Evolutionary conservation across 1,139 yeast genomes (phyloP).

Genomic region (Eremothecium cymbalariae): DNA sequence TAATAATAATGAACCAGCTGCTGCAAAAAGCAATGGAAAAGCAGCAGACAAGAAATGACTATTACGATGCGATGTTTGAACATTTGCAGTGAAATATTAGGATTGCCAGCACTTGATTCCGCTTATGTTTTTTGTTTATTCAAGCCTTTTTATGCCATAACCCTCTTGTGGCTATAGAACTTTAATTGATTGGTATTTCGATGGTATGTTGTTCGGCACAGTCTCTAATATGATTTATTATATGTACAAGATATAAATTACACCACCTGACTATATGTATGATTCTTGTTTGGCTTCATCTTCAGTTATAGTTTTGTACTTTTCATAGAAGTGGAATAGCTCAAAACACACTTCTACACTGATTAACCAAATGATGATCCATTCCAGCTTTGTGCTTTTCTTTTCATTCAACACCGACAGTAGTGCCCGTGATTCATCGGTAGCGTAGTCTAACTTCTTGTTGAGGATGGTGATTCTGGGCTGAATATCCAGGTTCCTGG

Average conservation of each 20-base stretch:
- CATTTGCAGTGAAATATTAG: too few relatives aligned
- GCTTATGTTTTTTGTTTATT: too few relatives aligned
- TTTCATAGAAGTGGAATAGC: constrained; percentile 49
- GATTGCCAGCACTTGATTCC: too few relatives aligned
- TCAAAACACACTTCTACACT: constrained; percentile 82
- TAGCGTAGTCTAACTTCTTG: constrained; percentile 79
- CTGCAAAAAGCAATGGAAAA: too few relatives aligned
- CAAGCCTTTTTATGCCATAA: not conserved
- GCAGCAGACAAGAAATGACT: too few relatives aligned
- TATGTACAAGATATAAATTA: constrained; percentile 3
- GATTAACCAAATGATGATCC: constrained; percentile 78
- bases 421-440: constrained; percentile 77
- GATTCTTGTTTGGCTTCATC: too few relatives aligned
- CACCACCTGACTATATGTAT: not conserved
- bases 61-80: too few relatives aligned
- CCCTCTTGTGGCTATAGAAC: not conserved
- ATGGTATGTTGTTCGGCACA: not conserved
- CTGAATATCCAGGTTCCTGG: constrained; percentile 62
- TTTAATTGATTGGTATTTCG: too few relatives aligned
- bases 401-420: constrained; percentile 68
- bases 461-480: constrained; percentile 74
- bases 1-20: not conserved
- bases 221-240: not conserved
- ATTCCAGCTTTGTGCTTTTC: constrained; percentile 69
- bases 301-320: too few relatives aligned